phyloP scores from a whole-genome alignment of 257 asterid species.

The Galeopsis tetrahit region DNA sequence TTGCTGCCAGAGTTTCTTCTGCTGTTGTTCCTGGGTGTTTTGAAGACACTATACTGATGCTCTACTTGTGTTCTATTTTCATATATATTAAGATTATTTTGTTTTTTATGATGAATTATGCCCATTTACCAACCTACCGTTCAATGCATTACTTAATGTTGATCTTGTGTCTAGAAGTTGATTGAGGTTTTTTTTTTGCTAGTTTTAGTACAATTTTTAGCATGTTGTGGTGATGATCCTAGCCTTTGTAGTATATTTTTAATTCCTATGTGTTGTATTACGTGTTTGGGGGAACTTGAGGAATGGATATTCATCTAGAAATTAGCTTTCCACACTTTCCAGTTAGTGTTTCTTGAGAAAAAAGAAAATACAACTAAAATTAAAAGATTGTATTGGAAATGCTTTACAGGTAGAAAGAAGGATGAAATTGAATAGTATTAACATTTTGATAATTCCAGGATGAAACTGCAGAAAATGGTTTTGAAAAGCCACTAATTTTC shows the following conservation, averaged over 20 bases:
- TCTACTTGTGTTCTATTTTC: not conserved
- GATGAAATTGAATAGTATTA: slow-evolving; percentile 12
- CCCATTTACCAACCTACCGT: slow-evolving; percentile 6
- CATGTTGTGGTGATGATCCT: slow-evolving; percentile 14
- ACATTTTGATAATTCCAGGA: not conserved
- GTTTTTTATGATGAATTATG: slow-evolving; percentile 12
- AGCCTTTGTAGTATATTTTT: not conserved
- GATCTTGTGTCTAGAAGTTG: slow-evolving; percentile 18
- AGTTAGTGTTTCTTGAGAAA: not conserved
- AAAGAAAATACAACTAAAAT: not conserved
- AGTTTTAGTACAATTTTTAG: not conserved
- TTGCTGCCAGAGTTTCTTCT: slow-evolving; percentile 11
- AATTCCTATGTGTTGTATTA: slow-evolving; percentile 24
- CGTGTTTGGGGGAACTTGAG: slow-evolving; percentile 12
- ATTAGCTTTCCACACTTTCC: not conserved
- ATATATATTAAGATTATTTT: not conserved
- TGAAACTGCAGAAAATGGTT: not conserved
- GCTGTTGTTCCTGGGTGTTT: slow-evolving; percentile 8
- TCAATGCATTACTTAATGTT: not conserved
- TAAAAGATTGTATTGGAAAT: not conserved
- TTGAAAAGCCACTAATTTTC: not conserved
- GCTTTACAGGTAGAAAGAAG: not conserved
- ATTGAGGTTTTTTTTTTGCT: slow-evolving; percentile 10
- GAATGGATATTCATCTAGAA: slow-evolving; percentile 1
- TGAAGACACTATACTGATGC: not conserved